Conservation (phyloP, 176 grass and related monocot genomes). For the Raddia distichophylla region DNA sequence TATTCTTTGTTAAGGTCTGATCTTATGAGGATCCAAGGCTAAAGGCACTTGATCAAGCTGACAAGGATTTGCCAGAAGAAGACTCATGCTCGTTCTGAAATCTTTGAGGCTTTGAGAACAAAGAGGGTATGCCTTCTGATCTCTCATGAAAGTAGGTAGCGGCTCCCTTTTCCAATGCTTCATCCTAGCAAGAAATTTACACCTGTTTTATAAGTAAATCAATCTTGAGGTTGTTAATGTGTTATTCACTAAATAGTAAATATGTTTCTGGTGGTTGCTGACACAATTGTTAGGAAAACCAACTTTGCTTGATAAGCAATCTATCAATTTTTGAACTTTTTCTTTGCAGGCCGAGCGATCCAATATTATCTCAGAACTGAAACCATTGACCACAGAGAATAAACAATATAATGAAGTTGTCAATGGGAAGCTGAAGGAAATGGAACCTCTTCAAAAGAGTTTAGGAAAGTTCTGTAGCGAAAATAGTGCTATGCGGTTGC, state of each 20-base stretch:
- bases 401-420: slow-evolving; percentile 69
- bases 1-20: slow-evolving; percentile 71
- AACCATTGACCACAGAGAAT: slow-evolving; percentile 72
- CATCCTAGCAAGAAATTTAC: slow-evolving; percentile 1
- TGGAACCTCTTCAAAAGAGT: slow-evolving; percentile 71
- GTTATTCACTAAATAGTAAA: neutral
- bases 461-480: slow-evolving; percentile 77
- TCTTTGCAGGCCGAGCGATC: slow-evolving; percentile 68
- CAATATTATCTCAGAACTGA: slow-evolving; percentile 63
- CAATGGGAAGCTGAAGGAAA: slow-evolving; percentile 77
- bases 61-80: slow-evolving; percentile 79
- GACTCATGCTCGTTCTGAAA: slow-evolving; percentile 59
- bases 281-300: neutral
- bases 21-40: slow-evolving; percentile 80
- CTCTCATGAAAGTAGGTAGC: neutral
- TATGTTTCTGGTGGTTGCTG: neutral
- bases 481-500: slow-evolving; percentile 69
- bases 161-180: slow-evolving; percentile 5
- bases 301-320: neutral
- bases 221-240: neutral
- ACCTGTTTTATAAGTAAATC: neutral
- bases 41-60: slow-evolving; percentile 66
- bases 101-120: slow-evolving; percentile 66
- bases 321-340: slow-evolving; percentile 2
- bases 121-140: slow-evolving; percentile 69